These are phyloP conservation scores for Dothideomycetes sp. DNA, from an alignment of 2,329 filamentous ascomycete species.

Conservation along the genomic window DNA sequence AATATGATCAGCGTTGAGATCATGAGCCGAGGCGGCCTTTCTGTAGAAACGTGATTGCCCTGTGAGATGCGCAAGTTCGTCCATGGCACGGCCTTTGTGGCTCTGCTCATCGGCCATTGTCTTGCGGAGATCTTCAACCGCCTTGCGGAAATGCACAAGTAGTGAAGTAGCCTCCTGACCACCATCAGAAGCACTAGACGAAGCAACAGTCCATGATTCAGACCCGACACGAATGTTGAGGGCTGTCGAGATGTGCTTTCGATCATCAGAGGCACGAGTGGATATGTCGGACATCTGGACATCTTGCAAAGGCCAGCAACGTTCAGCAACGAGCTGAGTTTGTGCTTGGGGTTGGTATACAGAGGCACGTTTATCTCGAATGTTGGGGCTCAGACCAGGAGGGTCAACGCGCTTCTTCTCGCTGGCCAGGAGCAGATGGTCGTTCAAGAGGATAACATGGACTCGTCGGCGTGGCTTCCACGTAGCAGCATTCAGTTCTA, in stretches of 20 bases:
- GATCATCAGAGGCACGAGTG: conserved; percentile 30
- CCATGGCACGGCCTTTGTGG: conserved; percentile 59
- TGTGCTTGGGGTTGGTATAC: conserved; percentile 28
- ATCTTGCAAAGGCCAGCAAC: conserved; percentile 88
- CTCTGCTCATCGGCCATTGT: conserved; percentile 78
- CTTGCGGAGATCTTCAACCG: conserved; percentile 83
- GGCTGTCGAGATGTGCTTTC: conserved; percentile 59
- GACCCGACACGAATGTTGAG: conserved; percentile 84
- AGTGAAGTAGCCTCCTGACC: conserved; percentile 69
- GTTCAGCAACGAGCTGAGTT: conserved; percentile 75
- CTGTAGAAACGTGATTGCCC: conserved; percentile 51
- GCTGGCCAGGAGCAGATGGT: conserved; percentile 83
- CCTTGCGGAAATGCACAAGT: conserved; percentile 83
- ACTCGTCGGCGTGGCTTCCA: conserved; percentile 88
- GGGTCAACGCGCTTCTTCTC: conserved; percentile 81
- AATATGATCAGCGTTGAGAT: conserved; percentile 15
- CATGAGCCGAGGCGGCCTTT: conserved; percentile 50
- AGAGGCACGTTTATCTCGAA: conserved; percentile 23
- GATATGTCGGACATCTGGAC: conserved; percentile 88
- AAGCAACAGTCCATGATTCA: conserved; percentile 90
- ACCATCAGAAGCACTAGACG: conserved; percentile 54
- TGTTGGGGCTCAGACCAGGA: conserved; percentile 15
- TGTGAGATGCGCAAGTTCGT: conserved; percentile 23
- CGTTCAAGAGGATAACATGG: conserved; percentile 86
- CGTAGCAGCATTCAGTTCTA: conserved; percentile 92